Percentiles rank a stretch among this genome's conserved stretches.
Evolutionary conservation across 2,329 filamentous ascomycete genomes (phyloP).

Genomic region (Phaeomoniella chlamydospora): DNA sequence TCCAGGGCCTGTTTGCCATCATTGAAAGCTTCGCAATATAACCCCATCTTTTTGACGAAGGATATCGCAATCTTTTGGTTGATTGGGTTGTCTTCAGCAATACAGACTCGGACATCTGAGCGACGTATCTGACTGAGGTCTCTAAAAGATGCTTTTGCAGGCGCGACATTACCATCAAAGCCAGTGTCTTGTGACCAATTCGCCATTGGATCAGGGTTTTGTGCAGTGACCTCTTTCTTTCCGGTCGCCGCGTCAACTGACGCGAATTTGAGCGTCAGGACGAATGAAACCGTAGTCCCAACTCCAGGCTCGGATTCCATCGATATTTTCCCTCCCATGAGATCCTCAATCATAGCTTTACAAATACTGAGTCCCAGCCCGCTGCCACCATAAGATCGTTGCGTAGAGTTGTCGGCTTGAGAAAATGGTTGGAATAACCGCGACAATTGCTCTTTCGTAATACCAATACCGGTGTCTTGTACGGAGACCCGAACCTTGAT

Average conservation of each 20-base stretch:
- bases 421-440: conserved; percentile 88
- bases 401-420: conserved; percentile 81
- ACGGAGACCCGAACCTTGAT: conserved; percentile 75
- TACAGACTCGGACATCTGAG: conserved; percentile 71
- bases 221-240: conserved; percentile 11
- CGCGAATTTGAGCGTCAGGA: conserved; percentile 73
- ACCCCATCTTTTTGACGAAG: conserved; percentile 74
- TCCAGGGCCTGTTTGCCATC: conserved; percentile 83
- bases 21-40: conserved; percentile 75
- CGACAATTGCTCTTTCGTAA: conserved; percentile 60
- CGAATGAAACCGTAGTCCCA: conserved; percentile 65
- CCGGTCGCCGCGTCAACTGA: conserved; percentile 31
- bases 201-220: conserved; percentile 39
- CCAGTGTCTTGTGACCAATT: conserved; percentile 36
- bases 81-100: conserved; percentile 90
- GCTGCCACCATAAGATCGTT: conserved; percentile 80
- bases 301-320: conserved; percentile 61
- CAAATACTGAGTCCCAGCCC: conserved; percentile 86
- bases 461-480: conserved; percentile 80
- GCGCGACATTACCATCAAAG: conserved; percentile 25
- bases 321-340: conserved; percentile 75
- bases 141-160: conserved; percentile 32
- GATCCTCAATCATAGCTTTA: conserved; percentile 84
- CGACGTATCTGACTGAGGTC: conserved; percentile 62
- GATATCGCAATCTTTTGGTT: conserved; percentile 90